These are phyloP conservation scores for Pichia exigua DNA, from an alignment of 805 yeast genomes.

Conservation along the genomic window DNA sequence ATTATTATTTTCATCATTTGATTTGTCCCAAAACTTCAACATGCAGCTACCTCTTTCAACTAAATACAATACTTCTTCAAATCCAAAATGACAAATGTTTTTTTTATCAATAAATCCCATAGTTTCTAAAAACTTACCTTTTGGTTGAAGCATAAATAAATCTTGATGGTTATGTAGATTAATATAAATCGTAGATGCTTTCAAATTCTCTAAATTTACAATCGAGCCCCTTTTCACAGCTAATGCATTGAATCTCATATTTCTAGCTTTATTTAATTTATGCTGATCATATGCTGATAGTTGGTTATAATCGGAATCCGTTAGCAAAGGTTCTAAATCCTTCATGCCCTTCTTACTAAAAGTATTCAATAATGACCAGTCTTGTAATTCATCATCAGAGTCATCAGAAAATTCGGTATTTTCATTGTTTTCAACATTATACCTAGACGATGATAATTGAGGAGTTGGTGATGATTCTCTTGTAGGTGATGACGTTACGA, in stretches of 20 bases:
- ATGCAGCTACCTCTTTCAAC: constrained; percentile 67
- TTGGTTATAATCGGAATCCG: constrained; percentile 5
- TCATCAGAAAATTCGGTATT: constrained; percentile 22
- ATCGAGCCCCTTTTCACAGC: constrained; percentile 38
- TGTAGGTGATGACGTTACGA: not conserved
- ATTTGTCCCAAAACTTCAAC: constrained; percentile 17
- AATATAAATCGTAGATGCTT: constrained; percentile 24
- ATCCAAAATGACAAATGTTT: constrained; percentile 41
- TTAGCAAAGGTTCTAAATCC: constrained; percentile 59
- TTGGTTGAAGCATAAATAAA: constrained; percentile 37
- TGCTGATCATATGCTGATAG: constrained; percentile 23
- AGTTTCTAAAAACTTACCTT: constrained; percentile 66
- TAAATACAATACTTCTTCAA: constrained; percentile 68
- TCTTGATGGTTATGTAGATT: constrained; percentile 5
- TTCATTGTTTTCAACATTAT: not conserved
- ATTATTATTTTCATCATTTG: constrained; percentile 18
- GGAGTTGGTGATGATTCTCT: not conserved
- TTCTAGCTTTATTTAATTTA: constrained; percentile 43
- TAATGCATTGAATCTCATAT: constrained; percentile 69
- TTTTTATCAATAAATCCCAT: constrained; percentile 53
- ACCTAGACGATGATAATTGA: not conserved
- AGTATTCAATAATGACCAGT: constrained; percentile 39
- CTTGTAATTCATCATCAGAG: constrained; percentile 41
- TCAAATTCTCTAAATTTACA: constrained; percentile 14
- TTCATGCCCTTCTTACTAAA: constrained; percentile 76